These are phyloP conservation scores for Ceratocystis colombiana DNA, from an alignment of 2,329 filamentous ascomycete species.

Conservation along the genomic window DNA sequence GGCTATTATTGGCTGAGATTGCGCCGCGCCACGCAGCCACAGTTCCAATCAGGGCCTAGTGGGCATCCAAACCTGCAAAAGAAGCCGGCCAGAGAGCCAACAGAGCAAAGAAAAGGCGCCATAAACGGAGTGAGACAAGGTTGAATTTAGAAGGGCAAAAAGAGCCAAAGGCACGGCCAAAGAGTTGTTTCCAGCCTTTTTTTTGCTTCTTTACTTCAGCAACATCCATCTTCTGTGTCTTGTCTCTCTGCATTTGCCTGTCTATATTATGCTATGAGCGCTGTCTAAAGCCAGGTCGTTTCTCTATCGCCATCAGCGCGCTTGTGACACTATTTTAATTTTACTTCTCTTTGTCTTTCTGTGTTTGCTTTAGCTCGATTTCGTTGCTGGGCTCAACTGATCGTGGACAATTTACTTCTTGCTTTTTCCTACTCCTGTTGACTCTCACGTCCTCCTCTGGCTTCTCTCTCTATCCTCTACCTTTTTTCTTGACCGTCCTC, in stretches of 20 bases:
- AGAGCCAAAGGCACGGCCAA: neutral
- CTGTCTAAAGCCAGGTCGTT: neutral
- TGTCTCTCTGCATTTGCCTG: neutral
- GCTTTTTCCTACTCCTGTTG: too few relatives aligned
- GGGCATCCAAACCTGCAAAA: slow-evolving; percentile 14
- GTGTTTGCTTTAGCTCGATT: neutral
- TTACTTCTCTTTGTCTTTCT: neutral
- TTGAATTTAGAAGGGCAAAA: slow-evolving; percentile 13
- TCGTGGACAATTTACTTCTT: too few relatives aligned
- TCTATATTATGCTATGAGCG: slow-evolving; percentile 8
- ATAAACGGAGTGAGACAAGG: slow-evolving; percentile 13
- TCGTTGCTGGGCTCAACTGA: neutral
- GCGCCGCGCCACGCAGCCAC: slow-evolving; percentile 2
- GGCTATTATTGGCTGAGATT: neutral
- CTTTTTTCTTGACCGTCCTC: neutral
- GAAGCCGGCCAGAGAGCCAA: neutral
- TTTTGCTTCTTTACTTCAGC: slow-evolving; percentile 4
- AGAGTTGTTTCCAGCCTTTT: neutral
- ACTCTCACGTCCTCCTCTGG: neutral
- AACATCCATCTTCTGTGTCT: neutral
- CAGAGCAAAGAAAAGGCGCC: neutral
- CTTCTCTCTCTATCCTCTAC: neutral
- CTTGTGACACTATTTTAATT: too few relatives aligned
- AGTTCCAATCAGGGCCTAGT: slow-evolving; percentile 12
- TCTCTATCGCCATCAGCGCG: slow-evolving; percentile 2